Evolutionary conservation across 352 stramenopile species (phyloP).

Genomic region (Peronosclerospora sorghi): DNA sequence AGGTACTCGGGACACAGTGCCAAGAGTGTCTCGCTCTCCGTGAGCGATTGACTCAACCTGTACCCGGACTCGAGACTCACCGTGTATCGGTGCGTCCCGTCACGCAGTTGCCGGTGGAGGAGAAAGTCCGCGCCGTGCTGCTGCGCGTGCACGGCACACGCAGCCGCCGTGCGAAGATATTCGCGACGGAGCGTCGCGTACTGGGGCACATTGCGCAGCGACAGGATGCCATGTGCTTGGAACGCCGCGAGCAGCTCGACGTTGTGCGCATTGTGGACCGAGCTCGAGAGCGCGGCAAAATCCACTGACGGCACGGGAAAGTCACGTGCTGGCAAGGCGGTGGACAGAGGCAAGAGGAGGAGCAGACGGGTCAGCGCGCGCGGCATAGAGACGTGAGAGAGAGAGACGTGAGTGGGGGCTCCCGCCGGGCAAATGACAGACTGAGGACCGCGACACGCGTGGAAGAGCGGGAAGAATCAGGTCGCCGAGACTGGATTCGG

Average conservation of each 20-base stretch:
- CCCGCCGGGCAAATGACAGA: too few relatives aligned
- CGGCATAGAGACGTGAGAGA: too few relatives aligned
- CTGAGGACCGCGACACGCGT: too few relatives aligned
- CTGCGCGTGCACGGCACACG: constrained; percentile 34
- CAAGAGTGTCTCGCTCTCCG: constrained; percentile 25
- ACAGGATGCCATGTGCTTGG: constrained; percentile 58
- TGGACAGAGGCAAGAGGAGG: too few relatives aligned
- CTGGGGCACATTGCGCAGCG: constrained; percentile 43
- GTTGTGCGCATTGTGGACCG: too few relatives aligned
- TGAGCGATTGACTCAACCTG: constrained; percentile 16
- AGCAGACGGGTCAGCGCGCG: too few relatives aligned
- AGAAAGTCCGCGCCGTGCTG: constrained; percentile 28
- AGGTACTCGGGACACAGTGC: constrained; percentile 29
- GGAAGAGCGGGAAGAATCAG: too few relatives aligned
- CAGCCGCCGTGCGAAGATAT: constrained; percentile 38
- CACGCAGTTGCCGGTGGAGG: constrained; percentile 41
- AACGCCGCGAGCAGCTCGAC: constrained; percentile 46
- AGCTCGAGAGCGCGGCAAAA: too few relatives aligned
- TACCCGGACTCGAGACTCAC: constrained; percentile 48
- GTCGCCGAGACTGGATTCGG: too few relatives aligned
- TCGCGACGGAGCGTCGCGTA: constrained; percentile 28
- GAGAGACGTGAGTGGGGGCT: too few relatives aligned
- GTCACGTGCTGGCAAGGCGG: too few relatives aligned
- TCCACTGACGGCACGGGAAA: too few relatives aligned
- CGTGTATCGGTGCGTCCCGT: constrained; percentile 59